These are phyloP conservation scores for Starmera stellimalicola DNA, from an alignment of 1,139 yeast species.

Conservation along the genomic window DNA sequence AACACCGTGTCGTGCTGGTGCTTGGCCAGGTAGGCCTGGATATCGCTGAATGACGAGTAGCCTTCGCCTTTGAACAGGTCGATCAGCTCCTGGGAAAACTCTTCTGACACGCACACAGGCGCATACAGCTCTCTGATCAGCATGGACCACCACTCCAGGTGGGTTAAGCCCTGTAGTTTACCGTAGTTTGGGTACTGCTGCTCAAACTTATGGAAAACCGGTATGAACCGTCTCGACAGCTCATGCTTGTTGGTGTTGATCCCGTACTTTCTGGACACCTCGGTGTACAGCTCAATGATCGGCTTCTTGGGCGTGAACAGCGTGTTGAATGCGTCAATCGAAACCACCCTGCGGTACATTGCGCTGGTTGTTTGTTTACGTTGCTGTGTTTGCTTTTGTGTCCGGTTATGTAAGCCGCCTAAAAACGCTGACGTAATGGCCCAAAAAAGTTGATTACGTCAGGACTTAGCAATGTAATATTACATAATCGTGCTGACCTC, in stretches of 20 bases:
- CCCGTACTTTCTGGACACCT: conserved; percentile 36
- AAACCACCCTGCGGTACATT: conserved; percentile 36
- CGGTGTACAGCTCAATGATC: conserved; percentile 41
- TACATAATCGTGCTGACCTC: background rate
- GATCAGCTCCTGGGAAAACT: conserved; percentile 31
- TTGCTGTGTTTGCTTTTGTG: too few relatives aligned
- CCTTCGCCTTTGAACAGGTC: conserved; percentile 41
- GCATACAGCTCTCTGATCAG: conserved; percentile 36
- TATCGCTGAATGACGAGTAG: conserved; percentile 45
- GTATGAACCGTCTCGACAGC: conserved; percentile 21
- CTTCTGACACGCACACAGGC: conserved; percentile 19
- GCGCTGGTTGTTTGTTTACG: too few relatives aligned
- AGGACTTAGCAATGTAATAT: too few relatives aligned
- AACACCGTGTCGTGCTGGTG: conserved; percentile 27
- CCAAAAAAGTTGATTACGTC: too few relatives aligned
- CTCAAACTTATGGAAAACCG: conserved; percentile 21
- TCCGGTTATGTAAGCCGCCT: too few relatives aligned
- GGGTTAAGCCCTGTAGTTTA: conserved; percentile 24
- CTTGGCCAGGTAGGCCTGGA: conserved; percentile 33
- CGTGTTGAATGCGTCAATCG: conserved; percentile 64
- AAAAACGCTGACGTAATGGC: too few relatives aligned
- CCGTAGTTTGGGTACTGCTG: conserved; percentile 53
- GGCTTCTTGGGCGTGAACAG: conserved; percentile 49
- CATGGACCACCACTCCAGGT: conserved; percentile 52
- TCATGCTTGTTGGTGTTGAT: conserved; percentile 26